Conservation (phyloP, 2,329 filamentous ascomycete genomes). For the Cylindrodendrum hubeiense region DNA sequence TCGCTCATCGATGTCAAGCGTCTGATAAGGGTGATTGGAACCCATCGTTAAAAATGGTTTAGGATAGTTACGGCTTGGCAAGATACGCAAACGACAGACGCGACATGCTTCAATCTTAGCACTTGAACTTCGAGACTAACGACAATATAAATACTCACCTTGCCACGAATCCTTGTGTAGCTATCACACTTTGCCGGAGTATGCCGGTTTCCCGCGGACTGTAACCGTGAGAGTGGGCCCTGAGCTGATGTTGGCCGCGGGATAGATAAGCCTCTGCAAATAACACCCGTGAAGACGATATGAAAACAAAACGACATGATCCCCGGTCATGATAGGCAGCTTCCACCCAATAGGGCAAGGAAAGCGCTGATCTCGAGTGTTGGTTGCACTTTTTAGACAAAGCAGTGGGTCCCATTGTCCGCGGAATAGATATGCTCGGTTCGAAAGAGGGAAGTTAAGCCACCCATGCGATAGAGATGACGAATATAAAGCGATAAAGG, state of each 20-base stretch:
- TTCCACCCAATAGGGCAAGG: neutral
- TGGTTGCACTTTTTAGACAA: neutral
- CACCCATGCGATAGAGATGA: neutral
- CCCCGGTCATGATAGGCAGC: neutral
- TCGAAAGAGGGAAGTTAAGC: neutral
- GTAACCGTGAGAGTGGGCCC: neutral
- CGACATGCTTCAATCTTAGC: too few species aligned
- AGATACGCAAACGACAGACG: too few species aligned
- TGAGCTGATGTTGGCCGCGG: conserved; percentile 1
- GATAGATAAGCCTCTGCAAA: neutral
- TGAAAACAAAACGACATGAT: neutral
- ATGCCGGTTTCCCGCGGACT: neutral
- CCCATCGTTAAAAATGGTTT: neutral
- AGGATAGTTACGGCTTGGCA: neutral
- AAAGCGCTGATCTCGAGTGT: neutral
- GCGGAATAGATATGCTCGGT: conserved; percentile 1
- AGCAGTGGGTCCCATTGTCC: neutral
- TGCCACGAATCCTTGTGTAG: neutral
- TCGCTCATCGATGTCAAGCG: conserved; percentile 39
- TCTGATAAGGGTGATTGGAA: conserved; percentile 10
- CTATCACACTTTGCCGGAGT: neutral
- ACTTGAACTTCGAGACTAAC: neutral
- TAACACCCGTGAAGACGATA: neutral
- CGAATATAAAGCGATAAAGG: neutral
- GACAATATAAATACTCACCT: neutral